Conservation (phyloP, 805 yeast genomes). For the Saccharomycopsis fibuligera region DNA sequence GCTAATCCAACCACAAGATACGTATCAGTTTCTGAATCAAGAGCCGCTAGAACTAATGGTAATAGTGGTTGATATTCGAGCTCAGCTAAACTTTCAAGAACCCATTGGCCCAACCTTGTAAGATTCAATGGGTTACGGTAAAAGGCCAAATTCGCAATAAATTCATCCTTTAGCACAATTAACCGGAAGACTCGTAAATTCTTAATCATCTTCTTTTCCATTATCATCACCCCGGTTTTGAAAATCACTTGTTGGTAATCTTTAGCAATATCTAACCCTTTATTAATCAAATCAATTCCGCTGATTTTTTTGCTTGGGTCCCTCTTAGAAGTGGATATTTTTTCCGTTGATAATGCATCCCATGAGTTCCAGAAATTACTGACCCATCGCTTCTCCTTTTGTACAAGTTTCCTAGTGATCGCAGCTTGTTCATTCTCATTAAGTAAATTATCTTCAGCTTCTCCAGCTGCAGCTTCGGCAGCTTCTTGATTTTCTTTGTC, state of each 20-base stretch:
- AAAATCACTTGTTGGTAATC: slow-evolving; percentile 76
- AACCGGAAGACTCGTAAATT: slow-evolving; percentile 75
- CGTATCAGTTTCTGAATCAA: slow-evolving; percentile 66
- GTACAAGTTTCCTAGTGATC: slow-evolving; percentile 28
- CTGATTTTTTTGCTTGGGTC: slow-evolving; percentile 24
- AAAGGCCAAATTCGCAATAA: slow-evolving; percentile 57
- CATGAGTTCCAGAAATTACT: slow-evolving; percentile 65
- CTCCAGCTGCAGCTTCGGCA: slow-evolving; percentile 26
- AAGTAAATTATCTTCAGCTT: slow-evolving; percentile 26
- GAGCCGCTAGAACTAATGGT: slow-evolving; percentile 82
- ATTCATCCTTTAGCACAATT: slow-evolving; percentile 81
- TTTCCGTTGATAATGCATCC: slow-evolving; percentile 41
- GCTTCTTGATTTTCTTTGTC: slow-evolving; percentile 23
- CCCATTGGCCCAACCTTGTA: slow-evolving; percentile 82
- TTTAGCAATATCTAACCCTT: slow-evolving; percentile 84
- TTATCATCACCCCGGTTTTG: slow-evolving; percentile 79
- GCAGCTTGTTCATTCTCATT: slow-evolving; percentile 16
- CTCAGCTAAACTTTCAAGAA: slow-evolving; percentile 83
- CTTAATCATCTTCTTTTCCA: slow-evolving; percentile 76
- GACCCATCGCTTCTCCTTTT: slow-evolving; percentile 62
- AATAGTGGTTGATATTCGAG: slow-evolving; percentile 53
- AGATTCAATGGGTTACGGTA: slow-evolving; percentile 85
- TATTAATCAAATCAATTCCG: slow-evolving; percentile 44
- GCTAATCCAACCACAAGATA: slow-evolving; percentile 87
- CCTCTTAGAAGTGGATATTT: slow-evolving; percentile 16